Evolutionary conservation across 169 alveolate species (phyloP), one percentile per base, ranked within the genome.

Genomic region (Fabrea salina): DNA sequence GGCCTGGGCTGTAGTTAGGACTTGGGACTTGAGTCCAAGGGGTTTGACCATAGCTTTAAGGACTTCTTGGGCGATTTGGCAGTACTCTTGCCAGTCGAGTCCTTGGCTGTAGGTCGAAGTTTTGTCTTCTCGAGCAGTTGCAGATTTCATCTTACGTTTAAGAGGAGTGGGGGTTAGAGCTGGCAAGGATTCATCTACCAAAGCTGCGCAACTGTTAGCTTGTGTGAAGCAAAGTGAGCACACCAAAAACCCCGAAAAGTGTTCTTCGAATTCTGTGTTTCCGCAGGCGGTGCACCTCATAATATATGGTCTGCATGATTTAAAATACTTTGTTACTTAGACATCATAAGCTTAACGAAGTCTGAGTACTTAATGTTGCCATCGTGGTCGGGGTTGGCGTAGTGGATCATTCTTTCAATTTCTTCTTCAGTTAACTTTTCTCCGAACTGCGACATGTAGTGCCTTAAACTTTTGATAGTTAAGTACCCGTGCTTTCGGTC

Each of bases 281-380:
- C 32, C n/a, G 32, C 74, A 61, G 16, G 11, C 11, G 8, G 25
- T 13, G 50, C 74, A 61, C 25, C 39, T 51, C 74, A 61, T 61
- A n/a, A n/a, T n/a, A n/a, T n/a, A n/a, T n/a, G n/a, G n/a, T n/a
- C n/a, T n/a, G n/a, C n/a, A n/a, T n/a, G n/a, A n/a, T n/a, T n/a
- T n/a, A n/a, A n/a, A n/a, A n/a, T n/a, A n/a, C n/a, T n/a, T n/a
- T n/a, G n/a, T 61, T 77, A 64, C 54, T 64, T 77, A 77, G 78
- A 64, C 79, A 79, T 64, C 66, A 79, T 64, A 32, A 79, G 57
- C 37, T 57, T 66, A 37, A 68, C 84, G 54, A 79, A 79, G 33
- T 66, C 72, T 22, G 61, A 6, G 44, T 79, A 79, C 41, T 79
- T 70, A 41, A 79, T 53, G 22, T 61, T 44, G 16, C 84, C 84